phyloP scores from a whole-genome alignment of 495 filamentous ascomycete genomes.

The Daldinia loculata region DNA sequence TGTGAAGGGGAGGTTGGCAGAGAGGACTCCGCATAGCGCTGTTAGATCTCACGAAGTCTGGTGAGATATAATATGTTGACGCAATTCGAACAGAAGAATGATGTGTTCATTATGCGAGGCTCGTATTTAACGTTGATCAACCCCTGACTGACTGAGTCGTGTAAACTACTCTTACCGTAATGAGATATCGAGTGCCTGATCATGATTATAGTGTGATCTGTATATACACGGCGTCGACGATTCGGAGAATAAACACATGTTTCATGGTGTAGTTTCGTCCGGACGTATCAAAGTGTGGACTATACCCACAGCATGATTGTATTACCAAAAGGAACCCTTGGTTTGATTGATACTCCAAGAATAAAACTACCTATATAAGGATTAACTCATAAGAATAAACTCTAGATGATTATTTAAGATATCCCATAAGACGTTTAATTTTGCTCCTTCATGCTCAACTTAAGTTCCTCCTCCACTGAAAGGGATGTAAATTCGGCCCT shows the following conservation, averaged over 20 bases:
- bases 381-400: background rate
- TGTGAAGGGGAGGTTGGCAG: background rate
- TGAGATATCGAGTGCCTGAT: background rate
- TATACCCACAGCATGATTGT: background rate
- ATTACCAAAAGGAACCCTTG: background rate
- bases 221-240: constrained; percentile 3
- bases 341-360: background rate
- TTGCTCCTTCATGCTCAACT: background rate
- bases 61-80: constrained; percentile 8
- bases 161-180: background rate
- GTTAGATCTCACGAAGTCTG: background rate
- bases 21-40: background rate
- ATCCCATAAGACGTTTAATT: background rate
- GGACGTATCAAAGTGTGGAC: background rate
- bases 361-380: background rate
- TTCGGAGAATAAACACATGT: background rate
- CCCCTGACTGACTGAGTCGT: constrained; percentile 23
- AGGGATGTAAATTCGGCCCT: background rate
- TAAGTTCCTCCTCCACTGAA: background rate
- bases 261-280: background rate
- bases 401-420: too few species aligned
- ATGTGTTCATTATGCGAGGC: constrained; percentile 28
- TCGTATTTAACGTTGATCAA: constrained; percentile 33
- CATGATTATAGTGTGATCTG: background rate
- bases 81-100: constrained; percentile 24